Conservation (phyloP, 352 stramenopile genomes). For the Globisporangium canariense region DNA sequence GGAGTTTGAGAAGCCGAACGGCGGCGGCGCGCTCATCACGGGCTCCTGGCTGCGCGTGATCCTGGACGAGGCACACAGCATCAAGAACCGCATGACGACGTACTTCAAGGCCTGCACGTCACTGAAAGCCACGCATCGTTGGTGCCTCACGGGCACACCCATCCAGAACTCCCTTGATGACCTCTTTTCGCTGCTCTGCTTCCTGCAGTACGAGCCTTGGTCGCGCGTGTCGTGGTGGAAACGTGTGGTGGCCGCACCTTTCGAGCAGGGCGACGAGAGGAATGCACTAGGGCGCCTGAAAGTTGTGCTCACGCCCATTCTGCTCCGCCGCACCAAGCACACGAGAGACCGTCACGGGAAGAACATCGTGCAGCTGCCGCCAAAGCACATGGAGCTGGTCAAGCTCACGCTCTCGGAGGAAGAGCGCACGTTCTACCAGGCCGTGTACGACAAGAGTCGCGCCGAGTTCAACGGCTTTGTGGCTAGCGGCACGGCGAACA, state of each 20-base stretch:
- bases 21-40: constrained; percentile 26
- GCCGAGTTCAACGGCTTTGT: constrained; percentile 89
- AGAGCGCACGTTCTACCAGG: constrained; percentile 85
- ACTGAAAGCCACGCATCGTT: constrained; percentile 63
- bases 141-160: constrained; percentile 90
- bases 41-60: constrained; percentile 84
- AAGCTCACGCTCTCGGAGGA: constrained; percentile 65
- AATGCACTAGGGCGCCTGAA: constrained; percentile 62
- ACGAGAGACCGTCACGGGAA: constrained; percentile 61
- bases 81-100: constrained; percentile 83
- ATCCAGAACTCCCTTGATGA: constrained; percentile 89
- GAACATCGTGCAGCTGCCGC: constrained; percentile 65
- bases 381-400: constrained; percentile 67
- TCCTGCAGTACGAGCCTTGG: constrained; percentile 86
- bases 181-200: constrained; percentile 82
- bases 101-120: constrained; percentile 66
- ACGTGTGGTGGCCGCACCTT: constrained; percentile 72
- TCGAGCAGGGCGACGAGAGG: constrained; percentile 64
- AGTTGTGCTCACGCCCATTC: constrained; percentile 60
- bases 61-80: constrained; percentile 89
- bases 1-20: constrained; percentile 47
- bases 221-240: constrained; percentile 80
- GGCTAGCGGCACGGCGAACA: constrained; percentile 59
- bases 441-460: constrained; percentile 80
- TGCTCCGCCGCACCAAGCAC: constrained; percentile 87